Conservation (phyloP, 2,329 filamentous ascomycete genomes). For the Akanthomyces lecanii region DNA sequence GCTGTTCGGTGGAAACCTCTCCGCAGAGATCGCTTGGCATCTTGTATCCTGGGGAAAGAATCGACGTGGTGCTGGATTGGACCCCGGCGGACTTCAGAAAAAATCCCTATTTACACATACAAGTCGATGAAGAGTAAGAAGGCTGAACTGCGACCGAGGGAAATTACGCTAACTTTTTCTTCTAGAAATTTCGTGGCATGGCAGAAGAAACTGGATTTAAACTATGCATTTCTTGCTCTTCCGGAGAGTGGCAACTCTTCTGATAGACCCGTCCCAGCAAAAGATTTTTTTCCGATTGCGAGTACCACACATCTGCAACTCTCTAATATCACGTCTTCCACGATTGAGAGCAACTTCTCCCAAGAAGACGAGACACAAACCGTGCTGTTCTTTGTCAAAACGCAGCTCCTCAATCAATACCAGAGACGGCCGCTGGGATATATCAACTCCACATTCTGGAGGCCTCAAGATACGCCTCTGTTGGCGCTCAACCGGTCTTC, state of each 20-base stretch:
- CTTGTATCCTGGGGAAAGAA: slow-evolving; percentile 24
- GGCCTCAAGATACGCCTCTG: slow-evolving; percentile 21
- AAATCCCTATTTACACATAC: background rate
- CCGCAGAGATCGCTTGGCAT: slow-evolving; percentile 21
- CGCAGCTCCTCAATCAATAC: slow-evolving; percentile 20
- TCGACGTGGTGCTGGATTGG: slow-evolving; percentile 22
- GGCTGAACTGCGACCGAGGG: background rate
- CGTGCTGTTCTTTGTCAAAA: slow-evolving; percentile 23
- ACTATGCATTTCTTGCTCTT: background rate
- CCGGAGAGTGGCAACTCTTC: background rate
- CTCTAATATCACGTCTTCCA: background rate
- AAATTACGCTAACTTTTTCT: background rate
- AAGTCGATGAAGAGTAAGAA: background rate
- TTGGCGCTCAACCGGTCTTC: slow-evolving; percentile 19
- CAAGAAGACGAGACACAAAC: slow-evolving; percentile 14
- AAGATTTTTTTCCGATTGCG: background rate
- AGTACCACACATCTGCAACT: background rate
- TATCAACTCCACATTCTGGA: slow-evolving; percentile 24
- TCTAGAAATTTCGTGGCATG: background rate
- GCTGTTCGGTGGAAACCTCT: slow-evolving; percentile 17
- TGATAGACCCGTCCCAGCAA: background rate
- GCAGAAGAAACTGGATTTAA: background rate
- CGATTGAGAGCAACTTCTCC: slow-evolving; percentile 13
- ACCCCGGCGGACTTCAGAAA: background rate
- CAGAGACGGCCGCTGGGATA: slow-evolving; percentile 23